Conservation (phyloP, 805 yeast genomes). For the Wickerhamiella australiensis region DNA sequence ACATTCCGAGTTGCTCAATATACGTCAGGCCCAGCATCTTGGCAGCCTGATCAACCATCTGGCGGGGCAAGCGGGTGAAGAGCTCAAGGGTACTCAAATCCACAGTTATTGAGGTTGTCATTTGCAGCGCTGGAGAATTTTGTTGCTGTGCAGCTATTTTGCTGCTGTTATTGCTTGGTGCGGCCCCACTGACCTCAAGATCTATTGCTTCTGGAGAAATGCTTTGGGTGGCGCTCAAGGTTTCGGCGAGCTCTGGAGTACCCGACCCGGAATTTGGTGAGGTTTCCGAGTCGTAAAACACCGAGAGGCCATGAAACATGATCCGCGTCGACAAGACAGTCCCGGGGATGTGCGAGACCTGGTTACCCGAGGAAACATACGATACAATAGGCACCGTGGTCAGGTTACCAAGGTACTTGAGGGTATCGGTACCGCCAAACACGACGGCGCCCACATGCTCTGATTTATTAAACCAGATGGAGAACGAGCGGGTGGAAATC, state of each 20-base stretch:
- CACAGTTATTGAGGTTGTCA: constrained; percentile 2
- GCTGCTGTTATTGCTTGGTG: not conserved
- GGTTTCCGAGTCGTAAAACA: not conserved
- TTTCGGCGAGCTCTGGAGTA: not conserved
- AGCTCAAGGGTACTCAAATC: constrained; percentile 10
- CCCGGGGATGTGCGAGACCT: constrained; percentile 10
- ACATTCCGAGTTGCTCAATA: constrained; percentile 2
- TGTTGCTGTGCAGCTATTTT: not conserved
- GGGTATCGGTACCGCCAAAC: constrained; percentile 44
- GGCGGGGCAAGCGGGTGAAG: constrained; percentile 6
- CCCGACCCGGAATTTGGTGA: not conserved
- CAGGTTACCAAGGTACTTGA: constrained; percentile 34
- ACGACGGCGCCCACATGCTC: not conserved
- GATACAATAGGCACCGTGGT: constrained; percentile 20
- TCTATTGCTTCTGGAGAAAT: not conserved
- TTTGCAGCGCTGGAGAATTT: not conserved
- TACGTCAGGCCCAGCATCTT: not conserved
- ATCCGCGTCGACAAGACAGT: constrained; percentile 7
- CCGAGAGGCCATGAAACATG: constrained; percentile 11
- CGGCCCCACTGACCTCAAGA: not conserved
- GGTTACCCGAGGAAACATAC: constrained; percentile 7
- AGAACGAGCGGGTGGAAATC: not conserved
- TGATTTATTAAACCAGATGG: constrained; percentile 7
- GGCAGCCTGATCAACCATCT: constrained; percentile 5
- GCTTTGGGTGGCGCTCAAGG: not conserved